Evolutionary conservation across 139 green algal species (phyloP).

Genomic region (Auxenochlorella protothecoides): DNA sequence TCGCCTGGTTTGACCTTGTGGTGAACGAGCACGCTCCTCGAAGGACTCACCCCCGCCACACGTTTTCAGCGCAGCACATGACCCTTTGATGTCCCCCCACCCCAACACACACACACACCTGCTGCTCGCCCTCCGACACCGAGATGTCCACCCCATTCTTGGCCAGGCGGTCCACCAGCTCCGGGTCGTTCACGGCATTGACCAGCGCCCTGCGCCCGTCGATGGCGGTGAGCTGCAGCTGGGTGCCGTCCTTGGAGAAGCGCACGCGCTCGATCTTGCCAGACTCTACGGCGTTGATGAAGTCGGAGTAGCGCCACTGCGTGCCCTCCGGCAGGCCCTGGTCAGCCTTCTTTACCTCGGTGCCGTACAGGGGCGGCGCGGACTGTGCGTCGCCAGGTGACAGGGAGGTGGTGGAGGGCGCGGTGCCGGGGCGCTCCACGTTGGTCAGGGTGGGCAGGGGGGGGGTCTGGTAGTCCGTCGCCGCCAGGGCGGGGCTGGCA

Average conservation of each 20-base stretch:
- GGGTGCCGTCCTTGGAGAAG: conserved; percentile 93
- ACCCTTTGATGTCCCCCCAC: no score
- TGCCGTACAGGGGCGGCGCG: conserved; percentile 27
- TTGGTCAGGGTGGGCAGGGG: conserved; percentile 27
- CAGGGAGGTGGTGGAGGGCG: conserved; percentile 9
- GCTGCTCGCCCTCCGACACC: conserved; percentile 65
- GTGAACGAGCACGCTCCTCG: no score
- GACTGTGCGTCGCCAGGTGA: conserved; percentile 13
- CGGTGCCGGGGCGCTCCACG: conserved; percentile 12
- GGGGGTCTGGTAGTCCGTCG: conserved; percentile 37
- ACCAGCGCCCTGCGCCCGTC: conserved; percentile 67
- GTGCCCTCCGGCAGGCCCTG: conserved; percentile 83
- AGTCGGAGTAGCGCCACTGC: conserved; percentile 96
- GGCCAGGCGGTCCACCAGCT: conserved; percentile 85
- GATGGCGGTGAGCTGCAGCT: conserved; percentile 62
- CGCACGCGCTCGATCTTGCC: conserved; percentile 96
- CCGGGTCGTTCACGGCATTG: conserved; percentile 77
- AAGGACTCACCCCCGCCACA: no score
- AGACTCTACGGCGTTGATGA: conserved; percentile 79
- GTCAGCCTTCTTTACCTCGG: conserved; percentile 1
- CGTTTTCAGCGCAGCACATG: no score
- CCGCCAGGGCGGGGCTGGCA: conserved; percentile 7
- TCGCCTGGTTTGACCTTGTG: no score
- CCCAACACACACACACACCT: conserved; percentile 7
- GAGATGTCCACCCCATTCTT: conserved; percentile 88